phyloP scores from a whole-genome alignment of 805 yeast genomes.

The Saccharomycopsis fodiens region DNA sequence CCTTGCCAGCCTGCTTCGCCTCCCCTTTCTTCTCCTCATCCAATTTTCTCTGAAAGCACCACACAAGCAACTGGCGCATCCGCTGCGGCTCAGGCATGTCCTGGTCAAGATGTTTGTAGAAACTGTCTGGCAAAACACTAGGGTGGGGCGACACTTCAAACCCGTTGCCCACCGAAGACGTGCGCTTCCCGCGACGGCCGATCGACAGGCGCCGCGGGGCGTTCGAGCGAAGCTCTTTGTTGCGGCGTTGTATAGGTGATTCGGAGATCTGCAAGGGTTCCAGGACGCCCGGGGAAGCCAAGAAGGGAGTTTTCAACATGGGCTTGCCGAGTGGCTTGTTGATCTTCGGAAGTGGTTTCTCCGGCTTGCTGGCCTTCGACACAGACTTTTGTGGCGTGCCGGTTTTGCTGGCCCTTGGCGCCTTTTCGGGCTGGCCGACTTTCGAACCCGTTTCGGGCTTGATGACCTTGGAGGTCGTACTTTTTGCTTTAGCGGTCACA shows the following conservation, averaged over 20 bases:
- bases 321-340: too few relatives aligned
- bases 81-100: constrained; percentile 64
- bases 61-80: constrained; percentile 59
- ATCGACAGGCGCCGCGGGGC: constrained; percentile 43
- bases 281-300: constrained; percentile 15
- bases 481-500: too few relatives aligned
- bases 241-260: constrained; percentile 21
- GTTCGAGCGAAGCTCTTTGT: constrained; percentile 23
- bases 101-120: constrained; percentile 54
- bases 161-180: constrained; percentile 71
- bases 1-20: constrained; percentile 22
- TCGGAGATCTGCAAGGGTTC: constrained; percentile 20
- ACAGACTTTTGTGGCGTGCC: too few relatives aligned
- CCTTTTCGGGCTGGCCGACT: too few relatives aligned
- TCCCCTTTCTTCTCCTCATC: constrained; percentile 23
- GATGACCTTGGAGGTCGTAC: too few relatives aligned
- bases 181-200: constrained; percentile 58
- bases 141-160: constrained; percentile 59
- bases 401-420: too few relatives aligned
- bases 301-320: neutral
- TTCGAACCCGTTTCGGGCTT: too few relatives aligned
- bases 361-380: neutral
- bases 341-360: neutral
- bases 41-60: constrained; percentile 54
- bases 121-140: constrained; percentile 45